Evolutionary conservation across 148 eudicot species (phyloP).

Genomic region (Persicaria tinctoria): DNA sequence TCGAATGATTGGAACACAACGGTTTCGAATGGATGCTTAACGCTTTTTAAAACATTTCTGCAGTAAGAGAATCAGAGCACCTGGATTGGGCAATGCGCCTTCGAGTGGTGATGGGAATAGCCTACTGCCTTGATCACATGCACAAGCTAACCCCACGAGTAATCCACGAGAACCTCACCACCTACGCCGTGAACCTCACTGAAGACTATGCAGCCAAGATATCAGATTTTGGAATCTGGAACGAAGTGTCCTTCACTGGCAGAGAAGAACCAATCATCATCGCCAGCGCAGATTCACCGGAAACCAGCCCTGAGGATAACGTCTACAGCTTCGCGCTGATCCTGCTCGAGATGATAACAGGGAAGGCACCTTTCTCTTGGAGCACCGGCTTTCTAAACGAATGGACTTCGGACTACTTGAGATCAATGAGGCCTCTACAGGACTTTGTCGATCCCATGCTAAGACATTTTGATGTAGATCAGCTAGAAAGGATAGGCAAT

Average conservation of each 20-base stretch:
- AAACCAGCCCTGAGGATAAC: constrained; percentile 35
- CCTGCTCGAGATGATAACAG: constrained; percentile 72
- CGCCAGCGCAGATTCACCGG: constrained; percentile 10
- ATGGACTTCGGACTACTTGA: constrained; percentile 59
- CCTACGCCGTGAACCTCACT: constrained; percentile 56
- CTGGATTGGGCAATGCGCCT: constrained; percentile 71
- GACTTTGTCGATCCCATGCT: constrained; percentile 71
- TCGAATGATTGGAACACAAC: neutral
- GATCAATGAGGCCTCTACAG: constrained; percentile 30
- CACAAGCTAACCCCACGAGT: constrained; percentile 59
- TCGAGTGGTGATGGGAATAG: constrained; percentile 79
- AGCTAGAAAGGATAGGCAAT: constrained; percentile 44
- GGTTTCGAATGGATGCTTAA: neutral
- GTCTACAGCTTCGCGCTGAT: constrained; percentile 66
- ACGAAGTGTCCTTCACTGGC: constrained; percentile 26
- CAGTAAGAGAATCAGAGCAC: constrained; percentile 94
- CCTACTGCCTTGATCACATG: constrained; percentile 83
- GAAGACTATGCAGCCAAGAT: constrained; percentile 89
- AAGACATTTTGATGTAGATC: constrained; percentile 35
- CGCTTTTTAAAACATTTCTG: neutral
- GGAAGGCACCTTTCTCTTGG: constrained; percentile 48
- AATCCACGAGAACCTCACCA: constrained; percentile 50
- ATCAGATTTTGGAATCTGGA: constrained; percentile 65
- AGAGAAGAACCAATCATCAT: constrained; percentile 24
- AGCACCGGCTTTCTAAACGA: constrained; percentile 32